Percentiles rank a stretch among this genome's conserved stretches.
Evolutionary conservation across 768 basidiomycete species (phyloP).

Genomic region (Podaxis sp.): DNA sequence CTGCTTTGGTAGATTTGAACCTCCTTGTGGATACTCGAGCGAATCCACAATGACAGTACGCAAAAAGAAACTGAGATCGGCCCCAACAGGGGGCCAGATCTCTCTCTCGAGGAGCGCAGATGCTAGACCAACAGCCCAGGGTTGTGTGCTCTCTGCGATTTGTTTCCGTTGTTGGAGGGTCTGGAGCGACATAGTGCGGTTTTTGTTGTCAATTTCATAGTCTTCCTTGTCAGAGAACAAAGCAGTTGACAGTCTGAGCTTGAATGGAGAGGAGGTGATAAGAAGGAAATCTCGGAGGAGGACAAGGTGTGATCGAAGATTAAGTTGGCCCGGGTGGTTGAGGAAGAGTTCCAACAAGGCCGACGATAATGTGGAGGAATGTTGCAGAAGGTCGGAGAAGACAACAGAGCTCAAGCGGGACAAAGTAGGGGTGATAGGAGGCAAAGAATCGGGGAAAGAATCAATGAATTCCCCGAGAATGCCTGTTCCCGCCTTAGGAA

Average conservation of each 20-base stretch:
- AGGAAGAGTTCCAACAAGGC: conserved; percentile 71
- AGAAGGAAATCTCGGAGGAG: conserved; percentile 77
- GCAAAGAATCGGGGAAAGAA: conserved; percentile 58
- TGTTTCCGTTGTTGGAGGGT: conserved; percentile 34
- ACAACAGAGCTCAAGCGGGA: conserved; percentile 61
- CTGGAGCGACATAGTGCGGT: conserved; percentile 34
- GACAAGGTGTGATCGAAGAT: conserved; percentile 63
- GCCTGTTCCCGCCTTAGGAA: conserved; percentile 25
- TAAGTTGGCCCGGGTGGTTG: conserved; percentile 59
- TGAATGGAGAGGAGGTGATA: conserved; percentile 72
- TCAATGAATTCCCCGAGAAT: conserved; percentile 49
- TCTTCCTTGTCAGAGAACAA: conserved; percentile 77
- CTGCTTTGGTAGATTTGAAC: conserved; percentile 25
- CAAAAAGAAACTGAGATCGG: conserved; percentile 81
- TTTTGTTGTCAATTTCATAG: conserved; percentile 35
- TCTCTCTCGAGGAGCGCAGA: conserved; percentile 69
- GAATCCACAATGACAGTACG: conserved; percentile 86
- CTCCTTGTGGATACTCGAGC: conserved; percentile 41
- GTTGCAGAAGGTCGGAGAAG: conserved; percentile 58
- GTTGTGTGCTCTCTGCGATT: conserved; percentile 27
- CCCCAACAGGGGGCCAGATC: conserved; percentile 85
- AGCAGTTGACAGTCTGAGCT: conserved; percentile 63
- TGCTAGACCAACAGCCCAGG: conserved; percentile 74
- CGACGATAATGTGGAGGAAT: conserved; percentile 63
- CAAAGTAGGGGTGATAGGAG: conserved; percentile 65